Base-by-base conservation (phyloP, 2,329 filamentous ascomycete species). In the Nemania sp. region DNA sequence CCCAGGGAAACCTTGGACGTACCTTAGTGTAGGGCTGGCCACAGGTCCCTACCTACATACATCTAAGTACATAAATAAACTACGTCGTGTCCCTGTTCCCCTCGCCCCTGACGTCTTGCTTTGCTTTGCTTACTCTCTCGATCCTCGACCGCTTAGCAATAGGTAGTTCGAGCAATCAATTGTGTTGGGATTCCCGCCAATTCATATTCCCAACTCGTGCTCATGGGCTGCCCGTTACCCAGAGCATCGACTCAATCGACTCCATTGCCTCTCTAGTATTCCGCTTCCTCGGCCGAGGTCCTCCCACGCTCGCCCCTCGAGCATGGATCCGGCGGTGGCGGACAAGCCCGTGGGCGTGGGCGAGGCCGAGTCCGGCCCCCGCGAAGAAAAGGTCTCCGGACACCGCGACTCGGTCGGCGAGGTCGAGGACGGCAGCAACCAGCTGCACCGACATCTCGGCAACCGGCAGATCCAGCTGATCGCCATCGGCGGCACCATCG, bases 401-500 rank as follows among this genome's bases (percentile, higher is more conserved):
- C 59, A 54, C n/a, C 61, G 63, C 43, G 67, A 67, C n/a, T 67
- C 54, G 25, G 63, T 70, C 37, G 60, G 60, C 37, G 45, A 63
- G 25, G 54, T 69, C 47, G 61, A 57, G 20, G 65, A 67, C 39
- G 63, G 63, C 48, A 50, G 64, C 12, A 69, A 72, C 56, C 69
- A 73, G 52, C 74, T 79, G 5, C 74, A 78, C 25, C 76, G 79
- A 45, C 76, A 76, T 59, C 69, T 81, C 18, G 75, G 74, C 53
- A 79, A 80, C 62, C 76, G 78, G 20, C 75, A 85, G 66, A 83
- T 86, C 67, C 83, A 86, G 72, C 77, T 86, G 37, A 84, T 86
- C 59, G 83, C 83, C 65, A 81, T 85, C 67, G 83, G 83, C 32
- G 83, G 83, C 47, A 83, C 82, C 55, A 84, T 86, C 63, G 82